Evolutionary conservation across 1,139 yeast species (phyloP).

Genomic region (Saccharomyces hybrid): DNA sequence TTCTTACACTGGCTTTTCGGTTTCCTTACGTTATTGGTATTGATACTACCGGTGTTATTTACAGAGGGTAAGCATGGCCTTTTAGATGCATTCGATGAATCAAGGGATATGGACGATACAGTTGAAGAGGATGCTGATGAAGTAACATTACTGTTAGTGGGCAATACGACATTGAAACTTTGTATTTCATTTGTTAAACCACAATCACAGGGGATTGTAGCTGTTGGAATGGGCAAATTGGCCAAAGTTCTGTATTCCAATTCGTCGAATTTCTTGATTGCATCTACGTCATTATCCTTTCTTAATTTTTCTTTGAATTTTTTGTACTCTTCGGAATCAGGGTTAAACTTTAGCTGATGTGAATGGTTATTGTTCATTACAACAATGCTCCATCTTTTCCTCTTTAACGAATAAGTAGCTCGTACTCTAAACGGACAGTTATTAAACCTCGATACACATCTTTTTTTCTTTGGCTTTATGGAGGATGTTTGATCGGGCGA

Average conservation of each 20-base stretch:
- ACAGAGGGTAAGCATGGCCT: background rate
- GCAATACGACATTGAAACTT: slow-evolving; percentile 30
- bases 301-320: slow-evolving; percentile 28
- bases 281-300: slow-evolving; percentile 25
- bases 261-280: slow-evolving; percentile 32
- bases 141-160: slow-evolving; percentile 12
- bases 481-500: background rate
- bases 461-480: slow-evolving; percentile 21
- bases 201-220: slow-evolving; percentile 32
- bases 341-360: slow-evolving; percentile 30
- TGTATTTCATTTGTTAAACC: slow-evolving; percentile 32
- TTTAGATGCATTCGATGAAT: background rate
- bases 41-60: background rate
- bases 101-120: background rate
- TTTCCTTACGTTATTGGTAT: background rate
- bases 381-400: slow-evolving; percentile 53
- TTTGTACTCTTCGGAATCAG: slow-evolving; percentile 31
- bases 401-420: slow-evolving; percentile 54
- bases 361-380: slow-evolving; percentile 50
- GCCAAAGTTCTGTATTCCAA: slow-evolving; percentile 29
- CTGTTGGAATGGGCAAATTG: slow-evolving; percentile 28
- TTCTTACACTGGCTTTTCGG: background rate
- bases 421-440: slow-evolving; percentile 64
- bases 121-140: background rate
- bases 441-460: slow-evolving; percentile 31